A percentile compares a stretch with the other conserved stretches of the same genome.
These are phyloP conservation scores for Naganishia onofrii DNA, from an alignment of 768 basidiomycete species.

Conservation along the genomic window DNA sequence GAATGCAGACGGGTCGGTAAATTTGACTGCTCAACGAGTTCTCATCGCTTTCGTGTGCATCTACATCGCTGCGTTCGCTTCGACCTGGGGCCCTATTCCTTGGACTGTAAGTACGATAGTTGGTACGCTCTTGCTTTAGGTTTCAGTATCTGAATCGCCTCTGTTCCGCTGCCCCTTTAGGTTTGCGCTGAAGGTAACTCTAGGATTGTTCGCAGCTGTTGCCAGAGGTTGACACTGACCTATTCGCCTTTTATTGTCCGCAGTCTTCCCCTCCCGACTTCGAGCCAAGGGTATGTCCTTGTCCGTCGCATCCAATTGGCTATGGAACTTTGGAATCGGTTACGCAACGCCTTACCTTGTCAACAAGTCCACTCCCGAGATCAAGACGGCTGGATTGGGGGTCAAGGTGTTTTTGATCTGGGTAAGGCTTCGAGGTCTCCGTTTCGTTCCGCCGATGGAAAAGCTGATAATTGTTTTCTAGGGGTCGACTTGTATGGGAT, in stretches of 20 bases:
- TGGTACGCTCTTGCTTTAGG: too few species aligned
- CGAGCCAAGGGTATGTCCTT: constrained; percentile 73
- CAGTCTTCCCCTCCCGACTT: constrained; percentile 76
- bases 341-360: constrained; percentile 54
- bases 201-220: too few species aligned
- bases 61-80: constrained; percentile 67
- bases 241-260: constrained; percentile 38
- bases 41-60: constrained; percentile 75
- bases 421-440: background rate
- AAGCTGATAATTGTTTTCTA: constrained; percentile 54
- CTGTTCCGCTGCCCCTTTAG: constrained; percentile 17
- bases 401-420: constrained; percentile 35
- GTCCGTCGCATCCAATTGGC: constrained; percentile 61
- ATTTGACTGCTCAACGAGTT: constrained; percentile 63
- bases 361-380: constrained; percentile 30
- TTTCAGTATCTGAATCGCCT: too few species aligned
- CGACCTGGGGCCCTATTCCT: constrained; percentile 75
- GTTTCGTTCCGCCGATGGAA: background rate
- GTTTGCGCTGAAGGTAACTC: constrained; percentile 15
- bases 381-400: constrained; percentile 25
- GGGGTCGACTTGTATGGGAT: constrained; percentile 31
- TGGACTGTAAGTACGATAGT: constrained; percentile 33
- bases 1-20: constrained; percentile 59
- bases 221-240: too few species aligned
- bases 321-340: constrained; percentile 37